These are phyloP conservation scores for Intubia oerlemansii DNA, from an alignment of 2,329 filamentous ascomycete species.

Conservation along the genomic window DNA sequence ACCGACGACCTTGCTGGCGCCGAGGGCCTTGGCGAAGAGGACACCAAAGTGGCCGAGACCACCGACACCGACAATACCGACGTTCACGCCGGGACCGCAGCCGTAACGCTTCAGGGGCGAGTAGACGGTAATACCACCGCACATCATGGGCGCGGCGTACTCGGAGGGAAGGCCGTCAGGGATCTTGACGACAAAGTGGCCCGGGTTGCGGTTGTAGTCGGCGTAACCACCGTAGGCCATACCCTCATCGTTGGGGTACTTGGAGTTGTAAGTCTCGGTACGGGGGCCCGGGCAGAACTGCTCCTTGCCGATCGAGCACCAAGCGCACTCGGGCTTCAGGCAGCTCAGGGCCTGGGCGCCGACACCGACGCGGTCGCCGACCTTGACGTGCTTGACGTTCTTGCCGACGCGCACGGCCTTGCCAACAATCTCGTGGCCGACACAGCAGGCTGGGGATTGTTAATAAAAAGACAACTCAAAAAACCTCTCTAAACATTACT, in stretches of 20 bases:
- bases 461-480: constrained; percentile 45
- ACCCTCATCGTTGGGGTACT: constrained; percentile 17
- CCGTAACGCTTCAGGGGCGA: constrained; percentile 6
- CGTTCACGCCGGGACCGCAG: constrained; percentile 7
- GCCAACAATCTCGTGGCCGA: constrained; percentile 46
- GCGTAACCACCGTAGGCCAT: constrained; percentile 11
- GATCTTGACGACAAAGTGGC: constrained; percentile 18
- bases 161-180: constrained; percentile 9
- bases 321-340: constrained; percentile 15
- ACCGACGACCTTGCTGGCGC: constrained; percentile 7
- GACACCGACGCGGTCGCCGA: constrained; percentile 8
- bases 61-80: constrained; percentile 8
- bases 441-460: constrained; percentile 35
- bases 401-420: constrained; percentile 30
- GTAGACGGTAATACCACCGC: constrained; percentile 7
- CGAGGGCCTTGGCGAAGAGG: constrained; percentile 7
- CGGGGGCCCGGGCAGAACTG: constrained; percentile 12
- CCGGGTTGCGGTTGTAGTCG: constrained; percentile 13
- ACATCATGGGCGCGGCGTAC: constrained; percentile 10
- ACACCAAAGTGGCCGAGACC: constrained; percentile 9
- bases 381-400: constrained; percentile 19
- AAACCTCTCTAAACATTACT: too few relatives aligned
- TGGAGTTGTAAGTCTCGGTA: constrained; percentile 6
- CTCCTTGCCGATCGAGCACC: constrained; percentile 4
- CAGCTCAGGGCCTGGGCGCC: constrained; percentile 7